Evolutionary conservation across 768 basidiomycete species (phyloP).

Genomic region (Rhodotorula graminis): DNA sequence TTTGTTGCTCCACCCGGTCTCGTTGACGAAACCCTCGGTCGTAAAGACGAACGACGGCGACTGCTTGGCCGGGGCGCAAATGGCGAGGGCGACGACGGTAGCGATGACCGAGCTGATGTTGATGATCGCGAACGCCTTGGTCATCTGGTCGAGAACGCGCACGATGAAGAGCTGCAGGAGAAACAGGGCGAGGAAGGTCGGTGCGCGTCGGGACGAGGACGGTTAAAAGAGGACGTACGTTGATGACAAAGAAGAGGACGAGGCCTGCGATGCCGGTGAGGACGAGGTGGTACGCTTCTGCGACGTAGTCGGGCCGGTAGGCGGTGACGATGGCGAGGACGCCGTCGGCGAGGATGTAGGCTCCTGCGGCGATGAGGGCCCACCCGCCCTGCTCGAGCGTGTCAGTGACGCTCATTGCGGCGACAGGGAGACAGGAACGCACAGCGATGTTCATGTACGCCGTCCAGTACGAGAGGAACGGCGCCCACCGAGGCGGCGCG

Average conservation of each 20-base stretch:
- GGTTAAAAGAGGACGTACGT: not conserved
- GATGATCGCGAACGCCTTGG: slow-evolving; percentile 14
- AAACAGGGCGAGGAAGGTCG: too few species aligned
- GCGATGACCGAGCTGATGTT: slow-evolving; percentile 19
- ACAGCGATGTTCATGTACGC: slow-evolving; percentile 9
- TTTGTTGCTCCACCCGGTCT: slow-evolving; percentile 24
- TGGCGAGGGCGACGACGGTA: slow-evolving; percentile 26
- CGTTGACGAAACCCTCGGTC: slow-evolving; percentile 8
- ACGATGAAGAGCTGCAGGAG: slow-evolving; percentile 27
- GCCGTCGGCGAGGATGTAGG: slow-evolving; percentile 11
- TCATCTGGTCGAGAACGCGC: slow-evolving; percentile 13
- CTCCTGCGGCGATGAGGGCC: slow-evolving; percentile 15
- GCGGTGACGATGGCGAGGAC: slow-evolving; percentile 16
- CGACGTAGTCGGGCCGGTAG: slow-evolving; percentile 15
- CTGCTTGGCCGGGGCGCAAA: slow-evolving; percentile 12
- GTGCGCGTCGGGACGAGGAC: too few species aligned
- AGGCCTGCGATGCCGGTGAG: slow-evolving; percentile 1
- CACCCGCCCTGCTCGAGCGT: not conserved
- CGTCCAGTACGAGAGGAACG: slow-evolving; percentile 11
- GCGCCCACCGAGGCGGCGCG: slow-evolving; percentile 8
- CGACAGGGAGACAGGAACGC: not conserved
- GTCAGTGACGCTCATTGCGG: not conserved
- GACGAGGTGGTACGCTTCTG: slow-evolving; percentile 14
- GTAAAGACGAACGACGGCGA: slow-evolving; percentile 27
- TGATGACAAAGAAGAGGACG: slow-evolving; percentile 17